Base-by-base conservation (phyloP, 2,329 filamentous ascomycete genomes). In the Alternaria burnsii region DNA sequence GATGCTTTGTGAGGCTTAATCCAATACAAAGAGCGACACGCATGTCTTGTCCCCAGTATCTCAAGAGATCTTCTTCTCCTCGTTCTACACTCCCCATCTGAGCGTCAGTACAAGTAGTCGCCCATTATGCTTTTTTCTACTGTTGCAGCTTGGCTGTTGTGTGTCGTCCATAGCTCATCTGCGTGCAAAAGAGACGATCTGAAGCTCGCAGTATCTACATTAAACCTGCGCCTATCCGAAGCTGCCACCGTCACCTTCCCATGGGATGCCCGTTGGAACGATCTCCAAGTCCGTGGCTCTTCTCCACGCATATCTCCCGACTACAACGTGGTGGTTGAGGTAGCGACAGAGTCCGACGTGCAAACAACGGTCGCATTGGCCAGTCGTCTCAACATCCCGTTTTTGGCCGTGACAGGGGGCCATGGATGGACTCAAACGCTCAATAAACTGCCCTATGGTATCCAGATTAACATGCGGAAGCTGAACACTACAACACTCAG, bases 391-490 rank as follows among this genome's bases (percentile, higher is more conserved):
- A 63, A 72, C 7, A 70, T 80, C n/a, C 71, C 77, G 0, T 79
- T 81, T 43, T 68, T 80, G 3, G 76, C 74, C 14, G 74, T 73
- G 1, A 75, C 75, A 3, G 74, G 73, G 12, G 66, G 72, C 2
- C 79, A 81, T 68, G 75, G 77, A 0, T 78, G 69, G 59, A 64
- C 66, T 1, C 70, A 59, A 0, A 72, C 72, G 5, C 56, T 77
- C 1, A 71, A 64, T 6, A 52, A 55, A 0, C 34, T 78, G 0
- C 47, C 69, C 3, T 65, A 68, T 48, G 77, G 76, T 2, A 61
- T 79, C 10, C 63, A 74, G 22, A 71, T 79, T 46, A 76, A 78
- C 20, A 56, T 79, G 34, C 68, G 71, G 42, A 59, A 63, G 18
- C 58, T 80, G 24, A 75, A 76, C 8, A 62, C 46, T 11, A 58